phyloP scores from a whole-genome alignment of 352 stramenopile genomes.

The Phytopythium mirpurense region DNA sequence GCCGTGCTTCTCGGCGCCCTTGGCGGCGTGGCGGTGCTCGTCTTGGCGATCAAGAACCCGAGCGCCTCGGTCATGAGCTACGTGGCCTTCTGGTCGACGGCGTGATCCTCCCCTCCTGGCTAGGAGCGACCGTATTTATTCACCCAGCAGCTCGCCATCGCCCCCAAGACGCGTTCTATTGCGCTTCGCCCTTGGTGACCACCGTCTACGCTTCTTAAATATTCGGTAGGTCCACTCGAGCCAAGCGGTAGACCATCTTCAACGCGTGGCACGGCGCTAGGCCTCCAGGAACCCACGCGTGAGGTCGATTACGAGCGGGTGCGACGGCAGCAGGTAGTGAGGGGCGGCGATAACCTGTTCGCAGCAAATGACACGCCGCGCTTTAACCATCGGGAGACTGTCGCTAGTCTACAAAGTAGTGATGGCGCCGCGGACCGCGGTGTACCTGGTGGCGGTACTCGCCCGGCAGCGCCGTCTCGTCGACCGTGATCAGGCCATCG shows the following conservation, averaged over 20 bases:
- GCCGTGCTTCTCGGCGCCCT: conserved; percentile 27
- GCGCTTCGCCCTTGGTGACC: background rate
- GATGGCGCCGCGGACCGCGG: too few species aligned
- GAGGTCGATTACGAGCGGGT: conserved; percentile 44
- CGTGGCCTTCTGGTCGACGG: conserved; percentile 21
- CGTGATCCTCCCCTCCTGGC: conserved; percentile 6
- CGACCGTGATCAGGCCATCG: conserved; percentile 56
- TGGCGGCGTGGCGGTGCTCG: conserved; percentile 21
- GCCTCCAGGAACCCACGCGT: conserved; percentile 43
- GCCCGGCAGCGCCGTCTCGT: conserved; percentile 58
- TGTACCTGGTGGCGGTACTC: conserved; percentile 63
- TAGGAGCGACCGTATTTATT: conserved; percentile 4
- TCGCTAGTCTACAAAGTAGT: too few species aligned
- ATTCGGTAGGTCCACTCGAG: too few species aligned
- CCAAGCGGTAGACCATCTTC: too few species aligned
- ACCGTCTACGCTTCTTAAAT: background rate
- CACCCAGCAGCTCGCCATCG: background rate
- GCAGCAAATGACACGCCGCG: conserved; percentile 2
- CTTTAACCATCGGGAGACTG: too few species aligned
- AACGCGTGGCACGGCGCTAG: conserved; percentile 9
- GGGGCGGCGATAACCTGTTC: conserved; percentile 36
- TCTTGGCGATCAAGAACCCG: conserved; percentile 35
- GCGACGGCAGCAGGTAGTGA: conserved; percentile 56
- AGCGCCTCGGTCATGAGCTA: conserved; percentile 24
- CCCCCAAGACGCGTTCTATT: background rate